These are phyloP conservation scores for Waltiozyma solani DNA, from an alignment of 1,139 yeast species.

Conservation along the genomic window DNA sequence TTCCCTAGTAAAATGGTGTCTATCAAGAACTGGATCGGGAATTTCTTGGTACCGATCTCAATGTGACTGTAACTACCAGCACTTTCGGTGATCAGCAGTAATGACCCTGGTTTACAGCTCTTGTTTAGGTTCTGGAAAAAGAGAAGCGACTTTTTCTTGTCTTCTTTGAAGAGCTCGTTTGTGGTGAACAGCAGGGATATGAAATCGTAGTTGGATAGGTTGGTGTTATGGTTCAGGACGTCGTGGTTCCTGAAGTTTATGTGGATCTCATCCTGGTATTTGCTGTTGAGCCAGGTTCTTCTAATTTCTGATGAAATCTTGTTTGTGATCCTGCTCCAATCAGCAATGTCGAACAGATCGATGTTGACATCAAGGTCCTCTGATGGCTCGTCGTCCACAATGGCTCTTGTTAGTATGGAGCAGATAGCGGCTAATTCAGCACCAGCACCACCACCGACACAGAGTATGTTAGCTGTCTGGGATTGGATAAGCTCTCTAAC, in stretches of 20 bases:
- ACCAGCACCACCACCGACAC: constrained; percentile 88
- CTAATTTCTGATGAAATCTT: constrained; percentile 34
- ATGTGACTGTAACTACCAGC: constrained; percentile 88
- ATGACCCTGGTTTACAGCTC: constrained; percentile 43
- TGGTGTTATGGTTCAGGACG: constrained; percentile 26
- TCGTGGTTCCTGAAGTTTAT: constrained; percentile 44
- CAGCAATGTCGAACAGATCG: constrained; percentile 63
- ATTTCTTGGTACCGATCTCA: constrained; percentile 59
- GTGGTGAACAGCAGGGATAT: constrained; percentile 78
- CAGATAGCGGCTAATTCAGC: constrained; percentile 70
- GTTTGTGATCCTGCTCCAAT: constrained; percentile 52
- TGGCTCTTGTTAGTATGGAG: constrained; percentile 44
- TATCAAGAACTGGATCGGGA: constrained; percentile 74
- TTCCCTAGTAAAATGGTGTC: constrained; percentile 63
- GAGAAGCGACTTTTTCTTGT: constrained; percentile 49
- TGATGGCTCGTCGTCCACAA: constrained; percentile 15
- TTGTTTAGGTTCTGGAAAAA: constrained; percentile 41
- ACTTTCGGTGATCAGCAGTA: constrained; percentile 66
- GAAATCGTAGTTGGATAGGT: constrained; percentile 25
- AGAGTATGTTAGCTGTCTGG: constrained; percentile 31
- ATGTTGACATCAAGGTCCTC: constrained; percentile 27
- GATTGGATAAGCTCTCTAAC: constrained; percentile 22
- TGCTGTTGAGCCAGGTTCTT: constrained; percentile 37
- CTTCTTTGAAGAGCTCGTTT: constrained; percentile 70
- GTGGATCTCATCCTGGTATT: constrained; percentile 22